Conservation (phyloP, 1,284 basidiomycete species). For the Cutaneotrichosporon dermatis region DNA sequence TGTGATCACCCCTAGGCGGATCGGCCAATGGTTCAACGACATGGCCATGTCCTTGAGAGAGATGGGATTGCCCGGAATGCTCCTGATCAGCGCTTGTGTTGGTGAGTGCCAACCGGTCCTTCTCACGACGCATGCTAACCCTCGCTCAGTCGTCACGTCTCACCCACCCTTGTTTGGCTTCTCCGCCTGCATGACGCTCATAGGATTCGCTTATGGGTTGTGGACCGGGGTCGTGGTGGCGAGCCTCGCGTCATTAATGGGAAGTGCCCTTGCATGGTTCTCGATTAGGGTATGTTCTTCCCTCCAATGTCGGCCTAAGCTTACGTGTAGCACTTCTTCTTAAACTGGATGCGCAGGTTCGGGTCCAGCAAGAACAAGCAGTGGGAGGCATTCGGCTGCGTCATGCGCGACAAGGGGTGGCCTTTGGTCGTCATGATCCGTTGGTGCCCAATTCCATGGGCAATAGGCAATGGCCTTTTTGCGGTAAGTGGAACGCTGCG, state of each 20-base stretch:
- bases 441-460: constrained; percentile 48
- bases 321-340: constrained; percentile 42
- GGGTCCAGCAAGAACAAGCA: constrained; percentile 37
- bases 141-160: constrained; percentile 35
- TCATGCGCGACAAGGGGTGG: constrained; percentile 45
- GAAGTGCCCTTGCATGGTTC: constrained; percentile 40
- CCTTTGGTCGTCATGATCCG: constrained; percentile 48
- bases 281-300: constrained; percentile 36
- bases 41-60: constrained; percentile 30
- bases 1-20: constrained; percentile 41
- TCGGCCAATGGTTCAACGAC: constrained; percentile 41
- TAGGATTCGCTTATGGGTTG: constrained; percentile 47
- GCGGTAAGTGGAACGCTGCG: constrained; percentile 32
- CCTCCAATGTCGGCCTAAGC: not conserved
- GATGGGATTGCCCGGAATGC: constrained; percentile 38
- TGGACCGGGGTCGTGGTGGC: constrained; percentile 43
- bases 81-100: constrained; percentile 33
- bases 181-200: constrained; percentile 42
- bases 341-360: constrained; percentile 35
- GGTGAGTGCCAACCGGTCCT: constrained; percentile 26
- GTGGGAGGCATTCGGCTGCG: constrained; percentile 48
- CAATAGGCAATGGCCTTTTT: constrained; percentile 46
- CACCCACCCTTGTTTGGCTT: constrained; percentile 49
- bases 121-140: too few species aligned
- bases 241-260: constrained; percentile 32